Evolutionary conservation across 2,329 filamentous ascomycete genomes (phyloP), one percentile per base, ranked within the genome.

Genomic region (Talaromyces sp.): DNA sequence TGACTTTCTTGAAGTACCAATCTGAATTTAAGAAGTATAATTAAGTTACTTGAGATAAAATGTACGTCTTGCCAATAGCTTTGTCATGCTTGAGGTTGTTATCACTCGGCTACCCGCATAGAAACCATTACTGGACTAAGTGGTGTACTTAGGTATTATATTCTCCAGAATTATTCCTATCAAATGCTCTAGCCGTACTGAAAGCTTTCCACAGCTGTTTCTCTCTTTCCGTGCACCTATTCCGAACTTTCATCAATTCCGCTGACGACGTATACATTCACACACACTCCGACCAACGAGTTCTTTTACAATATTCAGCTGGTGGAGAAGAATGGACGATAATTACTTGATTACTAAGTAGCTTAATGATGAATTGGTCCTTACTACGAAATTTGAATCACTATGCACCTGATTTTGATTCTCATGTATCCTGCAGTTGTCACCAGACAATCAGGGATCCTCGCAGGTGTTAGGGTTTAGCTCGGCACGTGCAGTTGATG

Each of bases 131-230:
- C 22, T 22, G 22, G 22, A 22, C 2, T 22, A 22, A 22, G 22
- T 22, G 22, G 22, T 22, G 22, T 22, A 22, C 22, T 22, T 22
- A 22, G 22, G 22, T 22, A 22, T 22, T 22, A 22, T 22, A 22
- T 22, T 22, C 22, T 22, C 22, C 76, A 1, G 39, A 64, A 56
- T 2, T 66, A 39, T 67, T 66, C 2, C 52, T 70, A 3, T 71
- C 74, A 4, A 70, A 73, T 10, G 73, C 75, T 0, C 83, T 80
- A 0, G 76, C 85, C 3, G 71, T 84, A 3, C 75, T 86, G 6
- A 84, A 86, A 72, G 84, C 83, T 5, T 80, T 82, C 64, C 83
- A 85, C 68, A 76, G 74, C 66, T 73, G 77, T 45, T 85, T 86
- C 71, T 78, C 83, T 66, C 84, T 83, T 1, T 74, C 78, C 1